Percentiles rank a stretch among this genome's conserved stretches.
Conservation (phyloP, 306 rosid genomes). For the Glycyrrhiza uralensis region DNA sequence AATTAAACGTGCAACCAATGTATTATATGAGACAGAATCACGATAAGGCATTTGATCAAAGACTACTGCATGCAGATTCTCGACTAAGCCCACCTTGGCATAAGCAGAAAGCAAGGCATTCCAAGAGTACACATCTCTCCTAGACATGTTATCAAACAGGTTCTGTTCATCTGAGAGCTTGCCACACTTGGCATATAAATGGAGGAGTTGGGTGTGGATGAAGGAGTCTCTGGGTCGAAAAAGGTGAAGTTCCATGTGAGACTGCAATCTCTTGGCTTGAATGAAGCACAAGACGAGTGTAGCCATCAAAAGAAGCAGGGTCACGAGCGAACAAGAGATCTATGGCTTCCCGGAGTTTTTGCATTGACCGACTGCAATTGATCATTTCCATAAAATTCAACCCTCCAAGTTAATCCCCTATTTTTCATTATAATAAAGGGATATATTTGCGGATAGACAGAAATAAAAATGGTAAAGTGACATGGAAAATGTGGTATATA, state of each 20-base stretch:
- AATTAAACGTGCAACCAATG: slow-evolving; percentile 46
- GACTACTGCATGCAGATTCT: slow-evolving; percentile 25
- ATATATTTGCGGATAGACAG: too few relatives aligned
- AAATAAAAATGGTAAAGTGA: too few relatives aligned
- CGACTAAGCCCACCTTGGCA: slow-evolving; percentile 34
- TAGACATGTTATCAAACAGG: slow-evolving; percentile 53
- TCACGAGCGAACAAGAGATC: slow-evolving; percentile 43
- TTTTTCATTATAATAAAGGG: too few relatives aligned
- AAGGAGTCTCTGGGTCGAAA: slow-evolving; percentile 53
- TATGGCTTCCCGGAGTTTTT: slow-evolving; percentile 47
- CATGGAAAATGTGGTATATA: too few relatives aligned
- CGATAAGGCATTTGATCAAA: slow-evolving; percentile 55
- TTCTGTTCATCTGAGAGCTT: slow-evolving; percentile 44
- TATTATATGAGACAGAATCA: slow-evolving; percentile 57
- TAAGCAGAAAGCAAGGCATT: slow-evolving; percentile 57
- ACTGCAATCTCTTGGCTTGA: slow-evolving; percentile 62
- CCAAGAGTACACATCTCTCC: slow-evolving; percentile 57
- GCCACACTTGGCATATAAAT: slow-evolving; percentile 50
- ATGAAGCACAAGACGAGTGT: slow-evolving; percentile 53
- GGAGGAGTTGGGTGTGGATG: slow-evolving; percentile 57
- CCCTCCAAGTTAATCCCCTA: too few relatives aligned
- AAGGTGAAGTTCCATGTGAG: slow-evolving; percentile 63
- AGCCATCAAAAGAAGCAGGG: slow-evolving; percentile 46
- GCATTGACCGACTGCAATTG: too few relatives aligned
- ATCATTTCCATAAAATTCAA: too few relatives aligned